phyloP scores from a whole-genome alignment of 208 protist genomes.

The Tritrichomonas musculus region DNA sequence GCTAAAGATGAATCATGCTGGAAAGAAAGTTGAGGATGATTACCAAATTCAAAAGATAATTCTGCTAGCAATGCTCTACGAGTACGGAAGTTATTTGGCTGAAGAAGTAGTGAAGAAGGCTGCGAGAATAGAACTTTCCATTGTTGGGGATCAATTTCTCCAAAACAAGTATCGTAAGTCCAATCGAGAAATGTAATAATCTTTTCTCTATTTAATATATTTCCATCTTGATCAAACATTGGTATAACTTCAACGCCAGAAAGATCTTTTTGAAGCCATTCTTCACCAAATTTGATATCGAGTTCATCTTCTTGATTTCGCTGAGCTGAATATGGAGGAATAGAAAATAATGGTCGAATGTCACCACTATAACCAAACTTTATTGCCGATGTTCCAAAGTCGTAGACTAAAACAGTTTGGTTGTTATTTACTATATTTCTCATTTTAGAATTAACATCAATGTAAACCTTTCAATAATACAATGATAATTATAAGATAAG shows the following conservation, averaged over 20 bases:
- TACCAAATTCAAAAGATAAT: not conserved
- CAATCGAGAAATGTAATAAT: slow-evolving; percentile 17
- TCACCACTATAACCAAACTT: slow-evolving; percentile 9
- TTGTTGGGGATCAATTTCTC: not conserved
- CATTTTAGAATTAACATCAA: too few relatives aligned
- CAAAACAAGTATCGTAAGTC: not conserved
- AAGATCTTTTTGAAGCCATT: not conserved
- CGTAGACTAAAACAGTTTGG: not conserved
- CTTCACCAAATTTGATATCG: not conserved
- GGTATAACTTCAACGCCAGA: not conserved
- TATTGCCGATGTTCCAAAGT: not conserved
- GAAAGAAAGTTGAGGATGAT: not conserved
- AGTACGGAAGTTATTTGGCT: not conserved
- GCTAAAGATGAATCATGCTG: not conserved
- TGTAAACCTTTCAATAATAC: too few relatives aligned
- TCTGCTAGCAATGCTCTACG: not conserved
- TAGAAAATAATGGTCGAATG: not conserved
- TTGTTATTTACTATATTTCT: slow-evolving; percentile 2
- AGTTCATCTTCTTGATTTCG: not conserved
- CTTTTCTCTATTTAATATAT: not conserved
- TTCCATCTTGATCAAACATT: not conserved
- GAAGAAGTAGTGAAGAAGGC: not conserved
- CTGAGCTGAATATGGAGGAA: not conserved
- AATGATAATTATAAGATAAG: too few relatives aligned
- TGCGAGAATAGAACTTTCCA: not conserved